Evolutionary conservation across 495 filamentous ascomycete species (phyloP), one percentile per base, ranked within the genome.

Genomic region (Bacidia gigantensis): DNA sequence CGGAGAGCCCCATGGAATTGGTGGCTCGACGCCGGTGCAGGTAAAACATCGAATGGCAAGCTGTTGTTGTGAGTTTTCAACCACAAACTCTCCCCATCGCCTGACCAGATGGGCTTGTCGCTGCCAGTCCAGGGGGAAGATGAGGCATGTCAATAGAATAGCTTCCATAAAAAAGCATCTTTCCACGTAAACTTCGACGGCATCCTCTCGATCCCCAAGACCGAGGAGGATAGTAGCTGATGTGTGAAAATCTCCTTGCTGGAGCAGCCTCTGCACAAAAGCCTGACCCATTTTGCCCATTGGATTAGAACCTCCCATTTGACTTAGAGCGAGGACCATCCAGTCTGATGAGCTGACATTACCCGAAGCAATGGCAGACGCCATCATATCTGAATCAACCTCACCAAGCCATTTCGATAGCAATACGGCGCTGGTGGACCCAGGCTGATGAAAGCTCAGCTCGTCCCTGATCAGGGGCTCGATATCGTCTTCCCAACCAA

Each of bases 131-230:
- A 66, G 63, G 11, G 83, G 80, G 64, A 80, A 82, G 26, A 84
- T 73, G 11, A 88, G 72, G 62, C 83, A 90, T 9, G 82, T 83
- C 57, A 93, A 73, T 14, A 92, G 72, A 32, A 92, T 73, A 39
- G 87, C 92, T 68, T 94, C 94, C 86, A 98, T 84, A 65, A 81
- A 93, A 66, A 79, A 79, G 61, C 83, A 87, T 54, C 87, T 87
- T 18, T 90, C 95, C 29, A 96, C 80, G 63, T 98, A 98, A 29
- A 97, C 85, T 63, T 97, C 92, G 55, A 98, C 84, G 0, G 93
- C 92, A 65, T 97, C 93, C 58, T 95, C 90, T 56, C 82, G 76
- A 59, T 96, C 90, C 7, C 89, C 93, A 60, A 98, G 76, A 14
- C 88, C 90, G 14, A 98, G 79, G 54, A 97, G 75, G 55, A 95